Percentiles rank a stretch among this genome's conserved stretches.
Conservation (phyloP, 1,284 basidiomycete genomes). For the Sanghuangporus baumii region DNA sequence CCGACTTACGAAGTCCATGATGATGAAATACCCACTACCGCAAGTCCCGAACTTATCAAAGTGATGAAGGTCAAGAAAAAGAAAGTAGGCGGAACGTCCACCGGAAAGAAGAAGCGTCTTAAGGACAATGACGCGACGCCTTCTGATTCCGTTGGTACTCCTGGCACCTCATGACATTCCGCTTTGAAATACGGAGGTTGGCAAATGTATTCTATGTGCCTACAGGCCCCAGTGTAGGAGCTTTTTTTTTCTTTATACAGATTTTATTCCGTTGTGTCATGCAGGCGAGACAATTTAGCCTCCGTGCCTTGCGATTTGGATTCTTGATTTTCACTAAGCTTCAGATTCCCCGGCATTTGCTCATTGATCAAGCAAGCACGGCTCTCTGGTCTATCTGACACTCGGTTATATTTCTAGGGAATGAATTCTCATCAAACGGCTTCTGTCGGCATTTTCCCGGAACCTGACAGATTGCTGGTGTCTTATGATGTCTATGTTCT, state of each 20-base stretch:
- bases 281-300: background rate
- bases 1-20: slow-evolving; percentile 54
- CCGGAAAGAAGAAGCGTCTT: slow-evolving; percentile 61
- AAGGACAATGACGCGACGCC: slow-evolving; percentile 4
- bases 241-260: background rate
- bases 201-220: background rate
- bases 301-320: background rate
- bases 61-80: slow-evolving; percentile 70
- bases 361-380: background rate
- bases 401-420: background rate
- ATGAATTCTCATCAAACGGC: background rate
- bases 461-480: background rate
- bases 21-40: slow-evolving; percentile 38
- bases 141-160: background rate
- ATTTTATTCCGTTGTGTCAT: background rate
- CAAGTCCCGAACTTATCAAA: slow-evolving; percentile 66
- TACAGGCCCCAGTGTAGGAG: background rate
- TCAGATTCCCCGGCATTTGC: background rate
- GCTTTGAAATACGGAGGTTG: background rate
- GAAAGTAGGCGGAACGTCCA: slow-evolving; percentile 53
- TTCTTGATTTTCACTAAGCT: background rate
- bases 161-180: background rate
- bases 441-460: background rate
- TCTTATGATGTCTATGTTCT: slow-evolving; percentile 2
- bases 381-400: background rate